Evolutionary conservation across 129 eudicot species (phyloP).

Genomic region (sunflower (Helianthus annuus)): HanXRQr2.0-SUNRISE NC_035445.2:105154825-105155324

Average conservation of each 20-base stretch:
- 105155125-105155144: slow-evolving; percentile 98
- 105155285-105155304: neutral
- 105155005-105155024: neutral
- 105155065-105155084: slow-evolving; percentile 96
- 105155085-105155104: slow-evolving; percentile 97
- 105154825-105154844: neutral
- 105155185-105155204: slow-evolving; percentile 91
- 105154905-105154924: slow-evolving; percentile 92
- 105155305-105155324: too few species aligned
- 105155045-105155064: slow-evolving; percentile 37
- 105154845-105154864: neutral
- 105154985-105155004: neutral
- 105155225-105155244: slow-evolving; percentile 99
- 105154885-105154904: slow-evolving; percentile 96
- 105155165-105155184: slow-evolving; percentile 97
- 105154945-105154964: slow-evolving; percentile 95
- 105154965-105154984: slow-evolving; percentile 48
- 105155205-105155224: slow-evolving; percentile 86
- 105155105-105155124: slow-evolving; percentile 99
- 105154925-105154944: slow-evolving; percentile 89
- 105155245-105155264: slow-evolving; percentile 4
- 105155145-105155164: slow-evolving; percentile 97
- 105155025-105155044: neutral
- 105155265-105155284: too few species aligned
- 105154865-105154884: slow-evolving; percentile 91